Conservation (phyloP, 1,284 basidiomycete species). For the Tilletia horrida region DNA sequence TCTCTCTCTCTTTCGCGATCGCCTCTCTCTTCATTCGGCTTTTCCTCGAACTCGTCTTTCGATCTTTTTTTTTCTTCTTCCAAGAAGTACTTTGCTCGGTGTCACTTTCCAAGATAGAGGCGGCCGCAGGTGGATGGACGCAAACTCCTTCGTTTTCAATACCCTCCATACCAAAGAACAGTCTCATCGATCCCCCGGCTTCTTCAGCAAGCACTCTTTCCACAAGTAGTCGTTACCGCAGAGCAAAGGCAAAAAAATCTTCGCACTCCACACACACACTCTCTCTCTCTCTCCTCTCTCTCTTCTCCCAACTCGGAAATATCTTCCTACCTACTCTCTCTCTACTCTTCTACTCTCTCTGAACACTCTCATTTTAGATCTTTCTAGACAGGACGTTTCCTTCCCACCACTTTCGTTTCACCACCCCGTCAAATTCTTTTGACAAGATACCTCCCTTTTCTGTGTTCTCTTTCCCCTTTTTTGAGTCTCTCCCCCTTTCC, state of each 20-base stretch:
- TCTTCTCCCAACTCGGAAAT: constrained; percentile 7
- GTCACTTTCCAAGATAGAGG: not conserved
- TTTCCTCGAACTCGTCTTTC: too few relatives aligned
- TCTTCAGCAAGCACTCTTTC: not conserved
- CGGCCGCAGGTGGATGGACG: not conserved
- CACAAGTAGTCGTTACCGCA: constrained; percentile 8
- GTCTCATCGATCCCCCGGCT: not conserved
- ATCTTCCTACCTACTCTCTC: not conserved
- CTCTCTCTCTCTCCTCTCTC: constrained; percentile 1
- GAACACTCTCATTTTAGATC: not conserved
- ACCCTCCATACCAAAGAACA: not conserved
- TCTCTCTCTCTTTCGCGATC: too few relatives aligned
- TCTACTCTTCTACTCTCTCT: not conserved
- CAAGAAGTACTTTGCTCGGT: not conserved
- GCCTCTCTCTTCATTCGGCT: too few relatives aligned
- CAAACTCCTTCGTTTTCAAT: constrained; percentile 1
- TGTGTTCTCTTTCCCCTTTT: too few relatives aligned
- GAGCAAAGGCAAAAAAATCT: too few relatives aligned
- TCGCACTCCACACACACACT: not conserved
- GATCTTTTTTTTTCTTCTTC: too few relatives aligned
- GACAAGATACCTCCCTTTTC: too few relatives aligned
- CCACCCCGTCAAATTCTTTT: too few relatives aligned
- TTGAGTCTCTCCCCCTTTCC: too few relatives aligned
- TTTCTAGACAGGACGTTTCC: not conserved
- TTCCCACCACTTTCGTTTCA: too few relatives aligned